Base-by-base conservation (phyloP, 2,329 filamentous ascomycete genomes). In the Byssochlamys sp. region DNA sequence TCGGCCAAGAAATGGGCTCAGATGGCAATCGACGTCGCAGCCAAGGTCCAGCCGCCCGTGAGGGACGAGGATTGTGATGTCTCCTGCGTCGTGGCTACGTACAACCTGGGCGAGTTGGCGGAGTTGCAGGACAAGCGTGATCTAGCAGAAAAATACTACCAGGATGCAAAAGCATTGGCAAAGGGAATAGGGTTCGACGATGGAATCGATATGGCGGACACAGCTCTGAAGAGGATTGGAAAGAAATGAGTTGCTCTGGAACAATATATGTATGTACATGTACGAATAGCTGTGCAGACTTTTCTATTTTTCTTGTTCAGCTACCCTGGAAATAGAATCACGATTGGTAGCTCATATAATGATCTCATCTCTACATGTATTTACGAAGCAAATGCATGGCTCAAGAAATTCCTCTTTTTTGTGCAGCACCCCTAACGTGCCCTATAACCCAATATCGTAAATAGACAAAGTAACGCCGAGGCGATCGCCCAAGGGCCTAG, bases 51-150 rank as follows among this genome's bases (percentile, higher is more conserved):
- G 57, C 82, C 85, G 3, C 83, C 88, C 0, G 77, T 84, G 2
- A 80, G 89, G 48, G 89, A 84, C 2, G 80, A 86, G 54, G 90
- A 95, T 67, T 96, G 92, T 67, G 90, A 95, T 69, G 73, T 87
- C 57, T 89, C 87, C 1, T 96, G 91, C 67, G 88, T 87, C 2
- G 88, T 87, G 4, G 88, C 91, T 6, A 84, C 89, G n/a, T 88
- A 90, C 71, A 95, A 95, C 69, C 81, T 96, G 55, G 92, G 86
- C 26, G 89, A 95, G 65, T 86, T 96, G 63, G 87, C 89, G 0
- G 84, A 88, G 62, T 86, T 94, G 81, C 75, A 85, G 59, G 86
- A 87, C 1, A 81, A 88, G 64, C 66, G 78, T 1, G 76, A 77
- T 3, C 80, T 88, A 62, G 91, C 92, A 1, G 80, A 80, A 65